Conservation (phyloP, 495 filamentous ascomycete genomes). For the Xeromyces bisporus region DNA sequence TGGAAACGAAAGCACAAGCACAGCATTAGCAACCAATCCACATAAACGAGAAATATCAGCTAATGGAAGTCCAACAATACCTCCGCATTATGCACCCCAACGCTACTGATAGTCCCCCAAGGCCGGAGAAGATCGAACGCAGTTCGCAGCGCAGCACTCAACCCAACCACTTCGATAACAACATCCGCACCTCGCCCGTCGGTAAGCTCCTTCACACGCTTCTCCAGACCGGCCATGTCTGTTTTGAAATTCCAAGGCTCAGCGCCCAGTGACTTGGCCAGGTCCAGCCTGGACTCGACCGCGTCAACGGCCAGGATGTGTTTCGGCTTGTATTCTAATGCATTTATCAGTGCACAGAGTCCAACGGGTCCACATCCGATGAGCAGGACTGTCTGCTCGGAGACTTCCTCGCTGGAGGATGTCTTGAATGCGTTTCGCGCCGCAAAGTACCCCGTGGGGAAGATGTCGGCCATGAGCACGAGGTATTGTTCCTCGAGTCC, state of each 20-base stretch:
- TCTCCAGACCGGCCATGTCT: constrained; percentile 48
- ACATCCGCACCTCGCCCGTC: constrained; percentile 77
- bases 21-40: too few species aligned
- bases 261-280: constrained; percentile 63
- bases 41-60: constrained; percentile 4
- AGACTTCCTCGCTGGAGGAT: constrained; percentile 41
- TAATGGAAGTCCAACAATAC: constrained; percentile 20
- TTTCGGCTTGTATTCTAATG: constrained; percentile 62
- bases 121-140: constrained; percentile 76
- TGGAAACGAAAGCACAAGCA: constrained; percentile 21
- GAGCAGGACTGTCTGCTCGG: constrained; percentile 57
- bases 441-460: constrained; percentile 79
- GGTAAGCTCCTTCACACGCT: constrained; percentile 59
- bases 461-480: constrained; percentile 47
- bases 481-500: constrained; percentile 61
- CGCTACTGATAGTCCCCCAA: constrained; percentile 72
- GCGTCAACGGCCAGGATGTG: constrained; percentile 77
- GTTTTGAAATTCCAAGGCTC: constrained; percentile 70
- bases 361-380: constrained; percentile 86
- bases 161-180: constrained; percentile 81
- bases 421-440: constrained; percentile 66
- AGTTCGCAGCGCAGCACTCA: constrained; percentile 65
- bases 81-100: constrained; percentile 86
- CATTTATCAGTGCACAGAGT: constrained; percentile 73
- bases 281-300: constrained; percentile 56